Percentiles rank a stretch among this genome's conserved stretches.
Conservation (phyloP, 2,329 filamentous ascomycete species). For the Arthrobotrys conoides region DNA sequence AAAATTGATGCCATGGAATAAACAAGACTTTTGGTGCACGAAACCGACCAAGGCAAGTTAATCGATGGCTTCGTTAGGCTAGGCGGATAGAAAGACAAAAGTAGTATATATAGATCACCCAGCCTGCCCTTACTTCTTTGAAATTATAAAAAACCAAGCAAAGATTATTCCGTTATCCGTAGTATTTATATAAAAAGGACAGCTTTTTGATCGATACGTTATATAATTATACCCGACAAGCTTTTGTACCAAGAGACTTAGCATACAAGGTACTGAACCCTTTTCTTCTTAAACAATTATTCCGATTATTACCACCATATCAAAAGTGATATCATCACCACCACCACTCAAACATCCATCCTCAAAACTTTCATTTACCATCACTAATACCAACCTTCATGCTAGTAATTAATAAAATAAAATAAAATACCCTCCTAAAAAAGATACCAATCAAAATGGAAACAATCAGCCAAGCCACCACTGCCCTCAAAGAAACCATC, state of each 20-base stretch:
- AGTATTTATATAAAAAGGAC: not conserved
- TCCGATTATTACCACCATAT: too few relatives aligned
- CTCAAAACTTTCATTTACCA: not conserved
- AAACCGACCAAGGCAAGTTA: not conserved
- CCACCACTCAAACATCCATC: not conserved
- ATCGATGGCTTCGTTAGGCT: too few relatives aligned
- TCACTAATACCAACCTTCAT: not conserved
- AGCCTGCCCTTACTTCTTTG: too few relatives aligned
- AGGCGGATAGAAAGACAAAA: too few relatives aligned
- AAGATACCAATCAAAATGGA: constrained; percentile 67
- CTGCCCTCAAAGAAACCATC: constrained; percentile 67
- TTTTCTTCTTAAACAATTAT: too few relatives aligned
- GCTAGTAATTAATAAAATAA: not conserved
- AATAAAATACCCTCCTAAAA: not conserved
- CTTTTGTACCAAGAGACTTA: constrained; percentile 38
- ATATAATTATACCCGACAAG: constrained; percentile 31
- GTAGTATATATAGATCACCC: too few relatives aligned
- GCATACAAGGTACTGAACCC: constrained; percentile 19
- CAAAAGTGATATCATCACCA: not conserved
- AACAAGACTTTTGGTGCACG: constrained; percentile 1
- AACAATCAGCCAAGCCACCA: constrained; percentile 73
- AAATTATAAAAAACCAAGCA: not conserved
- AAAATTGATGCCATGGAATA: not conserved
- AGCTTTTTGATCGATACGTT: not conserved
- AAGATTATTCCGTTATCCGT: constrained; percentile 28